A percentile compares a stretch with the other conserved stretches of the same genome.
These are phyloP conservation scores for Rhodotorula sp. DNA, from an alignment of 1,284 basidiomycete genomes.

Conservation along the genomic window DNA sequence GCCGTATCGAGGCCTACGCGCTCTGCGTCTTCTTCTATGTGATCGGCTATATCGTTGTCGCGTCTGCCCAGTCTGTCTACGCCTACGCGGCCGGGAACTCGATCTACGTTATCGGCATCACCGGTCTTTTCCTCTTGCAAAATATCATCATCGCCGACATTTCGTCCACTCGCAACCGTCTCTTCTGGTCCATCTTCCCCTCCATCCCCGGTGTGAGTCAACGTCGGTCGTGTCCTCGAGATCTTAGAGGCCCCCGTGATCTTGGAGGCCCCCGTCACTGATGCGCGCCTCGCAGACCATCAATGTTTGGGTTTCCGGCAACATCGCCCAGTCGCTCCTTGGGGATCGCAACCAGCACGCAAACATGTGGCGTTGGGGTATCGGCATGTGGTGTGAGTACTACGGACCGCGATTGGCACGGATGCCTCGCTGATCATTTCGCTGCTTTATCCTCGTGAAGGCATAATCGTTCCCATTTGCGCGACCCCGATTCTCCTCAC, in stretches of 20 bases:
- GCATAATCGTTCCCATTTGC: constrained; percentile 46
- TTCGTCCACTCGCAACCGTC: constrained; percentile 46
- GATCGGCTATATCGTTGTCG: constrained; percentile 48
- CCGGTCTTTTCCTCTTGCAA: constrained; percentile 46
- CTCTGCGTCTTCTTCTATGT: constrained; percentile 47
- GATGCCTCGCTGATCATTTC: constrained; percentile 9
- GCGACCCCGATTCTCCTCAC: constrained; percentile 46
- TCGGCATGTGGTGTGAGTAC: constrained; percentile 43
- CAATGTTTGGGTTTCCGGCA: constrained; percentile 48
- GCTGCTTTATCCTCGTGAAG: background rate
- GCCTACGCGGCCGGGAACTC: constrained; percentile 47
- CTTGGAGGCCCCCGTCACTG: background rate
- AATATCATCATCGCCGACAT: constrained; percentile 50
- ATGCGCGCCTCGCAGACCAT: constrained; percentile 30
- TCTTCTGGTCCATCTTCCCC: constrained; percentile 49
- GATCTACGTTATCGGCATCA: constrained; percentile 50
- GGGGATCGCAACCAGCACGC: constrained; percentile 14
- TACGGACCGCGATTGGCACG: background rate
- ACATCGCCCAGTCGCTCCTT: constrained; percentile 40
- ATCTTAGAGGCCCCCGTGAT: background rate
- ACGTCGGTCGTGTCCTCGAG: too few relatives aligned
- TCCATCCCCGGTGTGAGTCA: constrained; percentile 41
- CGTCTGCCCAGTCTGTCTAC: constrained; percentile 40
- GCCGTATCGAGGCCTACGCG: constrained; percentile 48
- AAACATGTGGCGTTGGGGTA: constrained; percentile 47